A percentile compares a stretch with the other conserved stretches of the same genome.
Evolutionary conservation across 208 protist species (phyloP).

Genomic region (Wallacemonas sp.): DNA sequence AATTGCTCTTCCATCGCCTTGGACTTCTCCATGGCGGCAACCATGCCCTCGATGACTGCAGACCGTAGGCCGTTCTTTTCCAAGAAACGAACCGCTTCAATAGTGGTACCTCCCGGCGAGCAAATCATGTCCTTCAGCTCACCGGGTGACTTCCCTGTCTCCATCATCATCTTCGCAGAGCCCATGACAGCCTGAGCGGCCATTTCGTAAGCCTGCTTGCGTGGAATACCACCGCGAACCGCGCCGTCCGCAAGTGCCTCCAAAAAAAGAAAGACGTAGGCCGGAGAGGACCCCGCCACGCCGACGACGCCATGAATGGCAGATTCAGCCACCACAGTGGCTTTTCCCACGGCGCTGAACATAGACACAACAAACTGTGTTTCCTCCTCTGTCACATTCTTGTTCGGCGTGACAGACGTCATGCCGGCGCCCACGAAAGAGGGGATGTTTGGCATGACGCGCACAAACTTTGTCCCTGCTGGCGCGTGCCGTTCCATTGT

Average conservation of each 20-base stretch:
- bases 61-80: slow-evolving; percentile 91
- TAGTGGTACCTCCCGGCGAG: slow-evolving; percentile 96
- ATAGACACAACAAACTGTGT: slow-evolving; percentile 41
- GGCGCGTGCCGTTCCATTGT: slow-evolving; percentile 71
- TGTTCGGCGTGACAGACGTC: slow-evolving; percentile 61
- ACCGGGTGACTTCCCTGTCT: slow-evolving; percentile 62
- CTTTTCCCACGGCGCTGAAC: slow-evolving; percentile 77
- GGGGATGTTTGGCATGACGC: slow-evolving; percentile 97
- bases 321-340: slow-evolving; percentile 60
- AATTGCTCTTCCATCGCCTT: slow-evolving; percentile 73
- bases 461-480: slow-evolving; percentile 62
- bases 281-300: slow-evolving; percentile 93
- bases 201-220: slow-evolving; percentile 83
- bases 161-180: slow-evolving; percentile 91
- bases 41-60: slow-evolving; percentile 93
- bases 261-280: slow-evolving; percentile 96
- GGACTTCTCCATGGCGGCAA: slow-evolving; percentile 88
- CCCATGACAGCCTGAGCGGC: slow-evolving; percentile 93
- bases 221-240: slow-evolving; percentile 88
- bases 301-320: slow-evolving; percentile 95
- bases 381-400: slow-evolving; percentile 47
- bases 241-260: slow-evolving; percentile 97
- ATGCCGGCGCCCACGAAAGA: slow-evolving; percentile 77
- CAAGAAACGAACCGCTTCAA: slow-evolving; percentile 92
- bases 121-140: slow-evolving; percentile 93